Percentiles rank a stretch among this genome's conserved stretches.
These are phyloP conservation scores for Camellia lanceoleosa DNA, from an alignment of 148 eudicot species.

Conservation along the genomic window DNA sequence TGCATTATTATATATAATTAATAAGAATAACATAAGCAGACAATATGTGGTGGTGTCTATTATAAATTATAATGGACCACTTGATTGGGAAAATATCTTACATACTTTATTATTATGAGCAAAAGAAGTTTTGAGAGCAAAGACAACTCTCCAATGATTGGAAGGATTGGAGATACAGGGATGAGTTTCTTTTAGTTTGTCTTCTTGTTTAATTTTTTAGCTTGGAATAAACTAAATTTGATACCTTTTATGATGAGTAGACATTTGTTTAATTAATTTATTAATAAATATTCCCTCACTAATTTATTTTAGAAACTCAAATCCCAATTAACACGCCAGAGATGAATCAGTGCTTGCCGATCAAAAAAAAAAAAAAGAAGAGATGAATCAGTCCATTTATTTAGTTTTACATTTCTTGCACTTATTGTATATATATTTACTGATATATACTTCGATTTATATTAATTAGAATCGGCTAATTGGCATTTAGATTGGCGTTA, in stretches of 20 bases:
- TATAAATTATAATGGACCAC: not conserved
- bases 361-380: too few relatives aligned
- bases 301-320: too few relatives aligned
- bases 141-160: conserved; percentile 7
- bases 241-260: not conserved
- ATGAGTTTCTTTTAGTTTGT: not conserved
- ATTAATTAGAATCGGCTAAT: too few relatives aligned
- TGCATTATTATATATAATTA: not conserved
- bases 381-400: too few relatives aligned
- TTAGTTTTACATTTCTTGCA: too few relatives aligned
- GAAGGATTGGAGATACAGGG: not conserved
- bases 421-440: too few relatives aligned
- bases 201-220: not conserved
- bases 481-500: not conserved
- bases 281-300: too few relatives aligned
- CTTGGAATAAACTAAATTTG: conserved; percentile 5
- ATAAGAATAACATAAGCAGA: not conserved
- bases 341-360: too few relatives aligned
- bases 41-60: not conserved
- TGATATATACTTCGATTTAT: too few relatives aligned
- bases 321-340: too few relatives aligned
- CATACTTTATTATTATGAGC: not conserved
- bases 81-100: not conserved
- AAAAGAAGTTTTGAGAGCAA: not conserved
- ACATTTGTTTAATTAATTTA: too few relatives aligned